Percentiles rank a stretch among this genome's conserved stretches.
phyloP scores from a whole-genome alignment of 2,329 filamentous ascomycete genomes.

The Diaporthe capsici region DNA sequence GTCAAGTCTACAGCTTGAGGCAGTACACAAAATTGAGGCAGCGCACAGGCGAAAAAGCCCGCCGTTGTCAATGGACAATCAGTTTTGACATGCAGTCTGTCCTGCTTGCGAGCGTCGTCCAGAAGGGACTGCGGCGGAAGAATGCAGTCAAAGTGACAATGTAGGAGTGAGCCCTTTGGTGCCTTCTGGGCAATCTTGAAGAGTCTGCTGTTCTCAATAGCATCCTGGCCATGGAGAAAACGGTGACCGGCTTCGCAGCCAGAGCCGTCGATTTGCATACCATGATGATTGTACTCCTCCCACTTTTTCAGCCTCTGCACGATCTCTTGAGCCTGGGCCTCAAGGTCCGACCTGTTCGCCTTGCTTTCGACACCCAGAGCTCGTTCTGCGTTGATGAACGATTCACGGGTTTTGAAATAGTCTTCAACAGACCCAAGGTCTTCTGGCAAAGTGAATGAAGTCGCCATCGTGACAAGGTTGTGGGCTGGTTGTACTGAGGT shows the following conservation, averaged over 20 bases:
- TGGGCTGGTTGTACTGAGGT: no score
- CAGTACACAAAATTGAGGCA: constrained; percentile 11
- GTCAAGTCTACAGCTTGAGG: not conserved
- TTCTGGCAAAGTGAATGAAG: not conserved
- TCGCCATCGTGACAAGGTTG: not conserved
- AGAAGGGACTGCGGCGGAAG: constrained; percentile 55
- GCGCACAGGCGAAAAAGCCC: not conserved
- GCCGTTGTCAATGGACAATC: constrained; percentile 10
- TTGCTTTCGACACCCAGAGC: not conserved
- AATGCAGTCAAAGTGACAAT: constrained; percentile 81
- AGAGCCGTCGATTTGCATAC: not conserved
- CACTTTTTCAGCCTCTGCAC: constrained; percentile 10
- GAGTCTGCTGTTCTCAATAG: constrained; percentile 68
- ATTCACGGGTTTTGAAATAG: constrained; percentile 17
- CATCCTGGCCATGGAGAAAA: not conserved
- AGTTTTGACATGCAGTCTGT: not conserved
- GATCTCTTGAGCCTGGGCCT: not conserved
- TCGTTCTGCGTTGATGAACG: constrained; percentile 9
- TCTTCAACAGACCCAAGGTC: not conserved
- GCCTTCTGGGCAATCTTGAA: constrained; percentile 69
- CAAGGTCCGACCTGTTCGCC: not conserved
- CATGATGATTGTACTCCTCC: constrained; percentile 20
- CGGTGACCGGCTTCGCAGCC: constrained; percentile 23
- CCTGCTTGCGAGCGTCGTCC: constrained; percentile 5
- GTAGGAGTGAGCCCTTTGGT: constrained; percentile 81